phyloP scores from a whole-genome alignment of 2,329 filamentous ascomycete species.

The Trichoderma atrobrunneum region DNA sequence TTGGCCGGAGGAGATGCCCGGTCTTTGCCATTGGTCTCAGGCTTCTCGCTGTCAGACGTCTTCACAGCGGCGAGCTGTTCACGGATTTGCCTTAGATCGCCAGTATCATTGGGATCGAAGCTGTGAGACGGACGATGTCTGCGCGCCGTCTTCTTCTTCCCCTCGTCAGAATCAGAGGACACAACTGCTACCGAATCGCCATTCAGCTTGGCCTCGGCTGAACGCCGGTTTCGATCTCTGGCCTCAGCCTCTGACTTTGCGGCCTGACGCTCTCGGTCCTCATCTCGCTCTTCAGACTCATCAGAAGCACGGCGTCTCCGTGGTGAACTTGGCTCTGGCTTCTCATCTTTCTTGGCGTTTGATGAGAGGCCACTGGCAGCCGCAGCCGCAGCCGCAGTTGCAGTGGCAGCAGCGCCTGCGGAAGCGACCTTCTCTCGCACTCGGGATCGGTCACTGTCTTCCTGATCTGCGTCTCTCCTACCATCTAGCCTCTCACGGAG shows the following conservation, averaged over 20 bases:
- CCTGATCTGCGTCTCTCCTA: conserved; percentile 33
- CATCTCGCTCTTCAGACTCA: conserved; percentile 21
- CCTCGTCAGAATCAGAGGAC: conserved; percentile 43
- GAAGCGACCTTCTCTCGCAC: conserved; percentile 48
- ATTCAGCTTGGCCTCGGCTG: conserved; percentile 38
- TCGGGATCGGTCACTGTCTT: conserved; percentile 40
- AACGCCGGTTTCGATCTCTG: conserved; percentile 36
- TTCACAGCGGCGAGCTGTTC: conserved; percentile 48
- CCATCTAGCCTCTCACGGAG: conserved; percentile 32
- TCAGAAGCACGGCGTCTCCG: conserved; percentile 32
- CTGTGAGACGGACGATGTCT: conserved; percentile 38
- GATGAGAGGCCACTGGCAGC: conserved; percentile 46
- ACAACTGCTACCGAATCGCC: conserved; percentile 32
- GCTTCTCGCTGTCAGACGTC: conserved; percentile 24
- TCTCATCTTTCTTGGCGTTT: conserved; percentile 39
- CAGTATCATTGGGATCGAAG: conserved; percentile 54
- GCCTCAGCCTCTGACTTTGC: conserved; percentile 21
- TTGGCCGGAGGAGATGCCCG: conserved; percentile 23
- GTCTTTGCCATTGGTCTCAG: conserved; percentile 4
- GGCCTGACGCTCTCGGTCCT: conserved; percentile 23
- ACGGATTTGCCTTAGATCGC: conserved; percentile 49
- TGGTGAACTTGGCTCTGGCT: conserved; percentile 32
- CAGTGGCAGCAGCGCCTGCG: conserved; percentile 42
- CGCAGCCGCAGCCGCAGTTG: conserved; percentile 33
- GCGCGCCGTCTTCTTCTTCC: conserved; percentile 37